Percentiles rank a stretch among this genome's conserved stretches.
Evolutionary conservation across 331 rosid genomes (phyloP).

Genomic region (Acacia concinna): DNA sequence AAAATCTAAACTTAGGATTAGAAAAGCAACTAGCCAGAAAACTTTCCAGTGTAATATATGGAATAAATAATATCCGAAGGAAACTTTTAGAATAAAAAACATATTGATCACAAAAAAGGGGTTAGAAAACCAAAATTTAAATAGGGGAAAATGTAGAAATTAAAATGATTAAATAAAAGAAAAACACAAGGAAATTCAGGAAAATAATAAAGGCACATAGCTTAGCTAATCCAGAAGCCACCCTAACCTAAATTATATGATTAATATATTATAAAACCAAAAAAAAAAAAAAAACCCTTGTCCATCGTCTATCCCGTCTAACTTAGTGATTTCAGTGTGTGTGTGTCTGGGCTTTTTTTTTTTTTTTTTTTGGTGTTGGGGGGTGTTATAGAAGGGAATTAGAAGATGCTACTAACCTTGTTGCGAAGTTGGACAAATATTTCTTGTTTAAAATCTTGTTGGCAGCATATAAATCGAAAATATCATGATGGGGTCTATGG

Average conservation of each 20-base stretch:
- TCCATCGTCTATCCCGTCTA: background rate
- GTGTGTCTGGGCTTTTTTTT: no score
- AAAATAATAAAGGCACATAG: background rate
- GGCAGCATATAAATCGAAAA: background rate
- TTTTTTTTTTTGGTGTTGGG: no score
- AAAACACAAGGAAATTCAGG: background rate
- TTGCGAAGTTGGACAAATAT: background rate
- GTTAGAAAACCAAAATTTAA: background rate
- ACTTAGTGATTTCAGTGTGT: background rate
- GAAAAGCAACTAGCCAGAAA: background rate
- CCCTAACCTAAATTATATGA: background rate
- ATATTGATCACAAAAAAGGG: background rate
- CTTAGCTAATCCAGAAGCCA: background rate
- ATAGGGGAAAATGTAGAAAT: background rate
- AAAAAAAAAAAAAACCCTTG: background rate
- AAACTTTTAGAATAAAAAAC: background rate
- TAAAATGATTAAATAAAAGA: background rate
- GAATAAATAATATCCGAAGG: background rate
- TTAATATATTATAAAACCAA: background rate
- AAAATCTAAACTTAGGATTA: no score
- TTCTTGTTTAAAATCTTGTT: background rate
- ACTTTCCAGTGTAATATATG: background rate
- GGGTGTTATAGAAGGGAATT: background rate
- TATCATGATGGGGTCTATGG: background rate
- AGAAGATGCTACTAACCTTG: background rate